Evolutionary conservation across 1,284 basidiomycete species (phyloP), one percentile per base, ranked within the genome.

Genomic region (Mycosarcoma maydis): DNA sequence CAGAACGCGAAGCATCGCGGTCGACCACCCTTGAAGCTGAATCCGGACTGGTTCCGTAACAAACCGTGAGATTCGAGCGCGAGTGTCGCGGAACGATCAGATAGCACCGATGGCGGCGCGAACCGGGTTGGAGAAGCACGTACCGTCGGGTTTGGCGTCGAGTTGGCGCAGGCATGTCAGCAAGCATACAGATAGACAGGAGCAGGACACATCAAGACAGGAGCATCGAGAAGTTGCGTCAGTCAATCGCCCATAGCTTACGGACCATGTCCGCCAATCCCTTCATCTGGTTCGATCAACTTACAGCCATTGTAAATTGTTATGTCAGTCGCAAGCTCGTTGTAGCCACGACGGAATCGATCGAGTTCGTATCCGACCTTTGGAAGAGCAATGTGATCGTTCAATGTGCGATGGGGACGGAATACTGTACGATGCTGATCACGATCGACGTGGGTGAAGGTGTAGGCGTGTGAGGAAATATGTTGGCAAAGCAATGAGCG

Each of bases 1-100:
- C 94, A 97, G 84, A 90, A 92, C 6, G 88, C 86, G 83, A 94
- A 94, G 85, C 94, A 97, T 77, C 92, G 88, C 73, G 92, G 90
- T 77, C 89, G 89, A 87, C 89, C 89, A 80, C 89, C 89, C 62
- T 85, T 84, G 82, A 87, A 88, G 59, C 88, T 86, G 83, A 86
- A 90, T 56, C 89, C 89, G 67, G 85, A 86, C 86, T 86, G 73
- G 37, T 17, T 7, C n/a, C n/a, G n/a, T n/a, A n/a, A n/a, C n/a
- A n/a, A n/a, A n/a, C n/a, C n/a, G n/a, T n/a, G n/a, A n/a, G n/a
- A n/a, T n/a, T n/a, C n/a, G n/a, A n/a, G n/a, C n/a, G n/a, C n/a
- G 29, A 10, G 29, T 30, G 29, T 30, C 14, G 29, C 14, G 29
- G 29, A 10, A 8, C 29, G 29, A 30, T n/a, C n/a, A n/a, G n/a